Conservation (phyloP, 2,329 filamentous ascomycete genomes). For the Cadophora malorum region DNA sequence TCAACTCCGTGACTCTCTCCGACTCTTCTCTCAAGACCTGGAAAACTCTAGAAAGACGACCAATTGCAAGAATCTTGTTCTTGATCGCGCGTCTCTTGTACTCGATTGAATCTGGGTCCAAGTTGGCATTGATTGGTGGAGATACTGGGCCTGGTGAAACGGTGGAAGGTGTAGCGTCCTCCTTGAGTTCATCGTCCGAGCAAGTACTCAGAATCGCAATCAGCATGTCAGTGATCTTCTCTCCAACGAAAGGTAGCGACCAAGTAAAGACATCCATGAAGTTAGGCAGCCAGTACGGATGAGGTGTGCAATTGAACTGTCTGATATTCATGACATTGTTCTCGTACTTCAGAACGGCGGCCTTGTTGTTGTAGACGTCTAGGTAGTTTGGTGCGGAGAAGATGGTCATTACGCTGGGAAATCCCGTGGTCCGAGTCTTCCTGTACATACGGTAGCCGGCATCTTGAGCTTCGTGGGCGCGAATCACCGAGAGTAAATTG, state of each 20-base stretch:
- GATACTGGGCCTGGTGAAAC: constrained; percentile 71
- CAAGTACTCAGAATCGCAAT: constrained; percentile 98
- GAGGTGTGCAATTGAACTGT: constrained; percentile 99
- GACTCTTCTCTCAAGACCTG: constrained; percentile 97
- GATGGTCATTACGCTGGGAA: constrained; percentile 99
- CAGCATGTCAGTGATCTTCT: constrained; percentile 99
- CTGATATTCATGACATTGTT: constrained; percentile 99
- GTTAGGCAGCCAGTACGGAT: constrained; percentile 99
- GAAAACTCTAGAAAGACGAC: constrained; percentile 95
- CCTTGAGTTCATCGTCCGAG: constrained; percentile 97
- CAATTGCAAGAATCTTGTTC: constrained; percentile 99
- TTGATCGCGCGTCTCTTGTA: constrained; percentile 97
- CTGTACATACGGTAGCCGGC: constrained; percentile 99
- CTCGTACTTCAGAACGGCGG: constrained; percentile 97
- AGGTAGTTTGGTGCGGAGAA: constrained; percentile 99
- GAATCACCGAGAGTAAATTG: constrained; percentile 94
- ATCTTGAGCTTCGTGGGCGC: constrained; percentile 97
- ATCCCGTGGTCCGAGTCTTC: constrained; percentile 96
- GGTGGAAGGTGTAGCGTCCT: constrained; percentile 77
- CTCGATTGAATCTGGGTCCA: constrained; percentile 85
- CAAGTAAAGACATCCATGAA: constrained; percentile 99
- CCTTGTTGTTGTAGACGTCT: constrained; percentile 99
- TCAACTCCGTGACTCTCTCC: constrained; percentile 94
- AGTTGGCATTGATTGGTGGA: constrained; percentile 64
- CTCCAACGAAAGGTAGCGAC: constrained; percentile 97